Evolutionary conservation across 2,329 filamentous ascomycete genomes (phyloP).

Genomic region (Helotiales sp.): DNA sequence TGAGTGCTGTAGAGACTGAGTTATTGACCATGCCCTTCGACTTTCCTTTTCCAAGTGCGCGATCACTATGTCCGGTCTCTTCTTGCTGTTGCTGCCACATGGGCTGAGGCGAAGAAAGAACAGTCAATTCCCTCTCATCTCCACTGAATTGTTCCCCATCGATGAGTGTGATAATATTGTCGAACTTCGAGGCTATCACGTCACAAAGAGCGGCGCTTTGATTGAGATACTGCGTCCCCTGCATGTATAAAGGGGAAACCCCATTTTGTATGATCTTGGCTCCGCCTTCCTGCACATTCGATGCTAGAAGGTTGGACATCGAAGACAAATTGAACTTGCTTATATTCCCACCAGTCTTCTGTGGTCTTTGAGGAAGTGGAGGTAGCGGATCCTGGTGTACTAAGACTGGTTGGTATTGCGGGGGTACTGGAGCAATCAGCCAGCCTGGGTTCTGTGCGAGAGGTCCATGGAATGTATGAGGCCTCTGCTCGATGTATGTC

Average conservation of each 20-base stretch:
- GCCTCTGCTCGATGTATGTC: conserved; percentile 25
- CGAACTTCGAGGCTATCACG: conserved; percentile 65
- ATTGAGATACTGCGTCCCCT: conserved; percentile 51
- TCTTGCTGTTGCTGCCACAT: conserved; percentile 36
- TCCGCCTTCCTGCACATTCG: conserved; percentile 44
- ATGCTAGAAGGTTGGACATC: conserved; percentile 44
- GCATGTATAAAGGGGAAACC: conserved; percentile 49
- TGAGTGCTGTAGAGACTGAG: conserved; percentile 44
- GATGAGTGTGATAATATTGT: conserved; percentile 73
- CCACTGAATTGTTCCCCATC: conserved; percentile 63
- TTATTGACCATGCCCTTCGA: conserved; percentile 45
- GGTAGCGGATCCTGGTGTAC: conserved; percentile 29
- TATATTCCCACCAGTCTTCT: conserved; percentile 22
- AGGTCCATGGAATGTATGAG: conserved; percentile 15
- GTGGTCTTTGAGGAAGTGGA: conserved; percentile 28
- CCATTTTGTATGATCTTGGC: conserved; percentile 50
- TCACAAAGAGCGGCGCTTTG: conserved; percentile 59
- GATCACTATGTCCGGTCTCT: conserved; percentile 23
- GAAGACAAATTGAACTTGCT: conserved; percentile 37
- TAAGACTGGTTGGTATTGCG: conserved; percentile 32
- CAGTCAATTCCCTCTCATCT: conserved; percentile 58
- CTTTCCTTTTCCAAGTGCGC: conserved; percentile 39
- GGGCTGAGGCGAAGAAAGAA: conserved; percentile 29
- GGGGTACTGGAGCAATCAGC: conserved; percentile 27
- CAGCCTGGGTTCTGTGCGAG: conserved; percentile 27